Evolutionary conservation across 2,329 filamentous ascomycete genomes (phyloP).

Genomic region (Emericellopsis atlantica): DNA sequence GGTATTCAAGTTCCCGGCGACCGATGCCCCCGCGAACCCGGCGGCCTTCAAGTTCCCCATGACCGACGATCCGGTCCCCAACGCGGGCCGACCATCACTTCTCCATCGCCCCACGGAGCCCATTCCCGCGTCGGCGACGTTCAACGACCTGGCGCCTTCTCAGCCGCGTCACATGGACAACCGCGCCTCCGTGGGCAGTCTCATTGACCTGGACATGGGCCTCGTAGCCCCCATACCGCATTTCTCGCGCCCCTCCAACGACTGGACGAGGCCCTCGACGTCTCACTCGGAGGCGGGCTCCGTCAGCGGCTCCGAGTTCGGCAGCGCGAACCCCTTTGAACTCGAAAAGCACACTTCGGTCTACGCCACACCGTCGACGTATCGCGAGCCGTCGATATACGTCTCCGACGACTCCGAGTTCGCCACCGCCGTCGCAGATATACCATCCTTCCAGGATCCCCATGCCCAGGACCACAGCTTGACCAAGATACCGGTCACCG

Average conservation of each 20-base stretch:
- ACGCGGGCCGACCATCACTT: slow-evolving; percentile 26
- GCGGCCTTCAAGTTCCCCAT: slow-evolving; percentile 36
- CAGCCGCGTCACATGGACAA: slow-evolving; percentile 19
- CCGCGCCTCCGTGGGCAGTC: slow-evolving; percentile 28
- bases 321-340: slow-evolving; percentile 46
- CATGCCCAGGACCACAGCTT: slow-evolving; percentile 7
- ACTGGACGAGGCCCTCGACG: slow-evolving; percentile 42
- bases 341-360: slow-evolving; percentile 50
- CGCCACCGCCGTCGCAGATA: slow-evolving; percentile 20
- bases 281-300: slow-evolving; percentile 46
- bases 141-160: slow-evolving; percentile 26
- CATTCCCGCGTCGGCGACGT: slow-evolving; percentile 24
- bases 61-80: slow-evolving; percentile 8
- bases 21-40: slow-evolving; percentile 35
- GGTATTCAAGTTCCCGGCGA: slow-evolving; percentile 31
- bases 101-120: slow-evolving; percentile 40
- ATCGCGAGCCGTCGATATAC: slow-evolving; percentile 46
- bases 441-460: slow-evolving; percentile 10
- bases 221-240: slow-evolving; percentile 24
- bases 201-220: slow-evolving; percentile 44
- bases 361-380: slow-evolving; percentile 27
- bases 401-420: slow-evolving; percentile 46
- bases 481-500: neutral
- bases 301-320: slow-evolving; percentile 41
- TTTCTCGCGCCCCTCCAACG: slow-evolving; percentile 21